Base-by-base conservation (phyloP, 2,329 filamentous ascomycete species). In the Xylaria digitata region DNA sequence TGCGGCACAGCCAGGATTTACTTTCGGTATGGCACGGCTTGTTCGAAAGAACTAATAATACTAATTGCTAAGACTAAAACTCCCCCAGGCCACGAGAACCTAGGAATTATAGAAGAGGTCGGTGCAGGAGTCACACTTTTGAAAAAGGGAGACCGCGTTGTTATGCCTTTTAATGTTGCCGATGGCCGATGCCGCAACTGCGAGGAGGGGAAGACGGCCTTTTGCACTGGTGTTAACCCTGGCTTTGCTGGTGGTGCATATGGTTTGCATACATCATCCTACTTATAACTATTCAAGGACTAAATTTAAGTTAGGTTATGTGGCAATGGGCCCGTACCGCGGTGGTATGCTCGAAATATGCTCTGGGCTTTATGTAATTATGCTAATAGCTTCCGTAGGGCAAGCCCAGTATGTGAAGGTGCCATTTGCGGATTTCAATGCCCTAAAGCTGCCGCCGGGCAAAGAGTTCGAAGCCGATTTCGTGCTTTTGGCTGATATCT, bases 351-450 rank as follows among this genome's bases (percentile, higher is more conserved):
- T 19, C 30, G 9, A 34, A 52, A 5, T 21, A 6, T 13, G 11
- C 3, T 1, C 30, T 11, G 0, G 30, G 11, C 8, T 34, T 37
- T 3, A 52, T 52, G 6, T 9, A 11, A 34, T 11, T 19, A 34
- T 52, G 19, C 49, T 52, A 7, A 52, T 52, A 11, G 23, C 1
- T 26, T 34, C 9, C 6, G 6, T 19, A 26, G 61, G 61, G 8
- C 50, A 65, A 61, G 50, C 57, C 17, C 52, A 65, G 57, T 65
- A 61, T n/a, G 30, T 65, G 1, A 54, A 48, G 30, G 63, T 65
- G 23, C 57, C 52, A 5, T 65, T 50, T 26, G 63, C 63, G 9
- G 63, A 65, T 37, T 65, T 65, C 34, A 65, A 65, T 26, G 63
- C 63, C 30, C 15, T 65, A 6, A 60, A 54, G n/a, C 15, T 65